Evolutionary conservation across 2,329 filamentous ascomycete species (phyloP).

Genomic region (Hirsutella thompsonii): DNA sequence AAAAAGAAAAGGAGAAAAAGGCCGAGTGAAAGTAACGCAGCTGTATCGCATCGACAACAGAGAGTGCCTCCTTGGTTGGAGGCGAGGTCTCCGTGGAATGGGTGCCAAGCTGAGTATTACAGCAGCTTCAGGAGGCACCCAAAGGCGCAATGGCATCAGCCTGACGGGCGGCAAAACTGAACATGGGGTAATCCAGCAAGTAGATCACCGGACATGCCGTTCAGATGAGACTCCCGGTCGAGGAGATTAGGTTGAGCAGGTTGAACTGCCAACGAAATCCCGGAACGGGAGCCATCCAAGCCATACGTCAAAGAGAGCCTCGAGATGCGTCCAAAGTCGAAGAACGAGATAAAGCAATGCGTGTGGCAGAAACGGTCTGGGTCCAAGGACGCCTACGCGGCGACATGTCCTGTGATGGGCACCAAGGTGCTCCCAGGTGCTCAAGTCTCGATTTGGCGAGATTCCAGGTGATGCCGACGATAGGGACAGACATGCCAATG

Average conservation of each 20-base stretch:
- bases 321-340: constrained; percentile 27
- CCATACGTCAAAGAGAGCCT: constrained; percentile 23
- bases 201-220: constrained; percentile 26
- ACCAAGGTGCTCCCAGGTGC: constrained; percentile 1
- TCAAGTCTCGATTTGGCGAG: not conserved
- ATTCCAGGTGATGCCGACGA: not conserved
- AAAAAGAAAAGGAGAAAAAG: constrained; percentile 15
- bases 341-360: constrained; percentile 29
- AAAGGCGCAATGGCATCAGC: too few species aligned
- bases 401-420: constrained; percentile 3
- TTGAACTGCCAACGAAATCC: constrained; percentile 4
- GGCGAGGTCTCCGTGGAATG: constrained; percentile 1
- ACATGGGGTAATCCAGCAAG: not conserved
- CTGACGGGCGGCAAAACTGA: too few species aligned
- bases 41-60: constrained; percentile 24
- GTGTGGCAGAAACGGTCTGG: constrained; percentile 15
- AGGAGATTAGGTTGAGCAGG: constrained; percentile 4
- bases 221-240: constrained; percentile 16
- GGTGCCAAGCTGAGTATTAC: too few species aligned
- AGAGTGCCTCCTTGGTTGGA: constrained; percentile 1
- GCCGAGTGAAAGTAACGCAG: constrained; percentile 16
- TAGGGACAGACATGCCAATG: not conserved
- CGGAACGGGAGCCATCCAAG: constrained; percentile 20
- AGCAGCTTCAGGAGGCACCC: too few species aligned
- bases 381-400: constrained; percentile 9